These are phyloP conservation scores for Leccinum subtestaceum DNA, from an alignment of 768 basidiomycete genomes.

Conservation along the genomic window DNA sequence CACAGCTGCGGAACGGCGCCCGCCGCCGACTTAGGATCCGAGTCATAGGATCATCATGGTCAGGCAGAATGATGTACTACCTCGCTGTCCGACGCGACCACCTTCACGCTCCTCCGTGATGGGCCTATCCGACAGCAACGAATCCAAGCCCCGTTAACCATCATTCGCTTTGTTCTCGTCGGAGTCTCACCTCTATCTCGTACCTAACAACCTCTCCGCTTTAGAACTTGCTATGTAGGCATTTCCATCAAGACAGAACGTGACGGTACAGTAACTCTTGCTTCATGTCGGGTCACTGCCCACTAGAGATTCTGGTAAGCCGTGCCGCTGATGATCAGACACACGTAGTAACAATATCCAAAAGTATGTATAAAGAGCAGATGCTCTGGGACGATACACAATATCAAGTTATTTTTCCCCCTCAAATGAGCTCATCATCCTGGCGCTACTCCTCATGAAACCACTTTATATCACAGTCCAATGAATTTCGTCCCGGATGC, in stretches of 20 bases:
- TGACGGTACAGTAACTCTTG: neutral
- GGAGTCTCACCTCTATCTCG: neutral
- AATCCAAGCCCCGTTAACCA: no score
- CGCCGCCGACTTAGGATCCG: no score
- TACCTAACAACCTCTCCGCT: no score
- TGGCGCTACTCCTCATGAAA: neutral
- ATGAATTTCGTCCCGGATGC: neutral
- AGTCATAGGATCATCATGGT: no score
- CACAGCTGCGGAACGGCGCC: no score
- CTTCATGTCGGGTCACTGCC: neutral
- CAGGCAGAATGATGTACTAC: no score
- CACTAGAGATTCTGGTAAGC: no score
- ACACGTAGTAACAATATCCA: neutral
- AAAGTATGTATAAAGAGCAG: neutral
- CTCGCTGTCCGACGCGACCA: no score
- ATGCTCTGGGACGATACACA: neutral
- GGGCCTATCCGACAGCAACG: no score
- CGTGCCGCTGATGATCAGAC: neutral
- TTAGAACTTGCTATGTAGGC: neutral
- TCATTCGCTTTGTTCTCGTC: neutral
- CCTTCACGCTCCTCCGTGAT: no score
- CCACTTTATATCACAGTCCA: neutral
- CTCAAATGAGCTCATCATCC: neutral
- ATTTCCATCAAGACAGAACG: neutral
- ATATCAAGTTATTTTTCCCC: neutral